These are phyloP conservation scores for Acanthochlamys bracteata DNA, from an alignment of 106 monocot genomes.

Conservation along the genomic window DNA sequence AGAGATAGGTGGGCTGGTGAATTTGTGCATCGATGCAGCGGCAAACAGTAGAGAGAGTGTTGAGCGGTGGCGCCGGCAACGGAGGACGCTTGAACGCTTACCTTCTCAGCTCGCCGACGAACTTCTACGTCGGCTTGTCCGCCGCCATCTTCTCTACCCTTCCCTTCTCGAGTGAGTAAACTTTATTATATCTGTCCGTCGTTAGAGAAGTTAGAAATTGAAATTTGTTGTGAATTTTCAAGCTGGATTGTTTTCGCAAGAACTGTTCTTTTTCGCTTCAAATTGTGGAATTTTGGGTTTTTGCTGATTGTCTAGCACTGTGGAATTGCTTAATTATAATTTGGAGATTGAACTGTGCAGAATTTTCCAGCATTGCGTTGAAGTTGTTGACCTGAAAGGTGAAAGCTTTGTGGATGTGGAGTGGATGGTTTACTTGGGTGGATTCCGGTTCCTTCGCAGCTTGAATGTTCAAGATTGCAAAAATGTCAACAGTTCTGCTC, in stretches of 20 bases:
- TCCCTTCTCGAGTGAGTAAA: conserved; percentile 65
- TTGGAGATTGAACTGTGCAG: conserved; percentile 17
- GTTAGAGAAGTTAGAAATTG: not conserved
- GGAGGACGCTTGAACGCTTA: conserved; percentile 76
- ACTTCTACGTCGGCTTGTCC: conserved; percentile 60
- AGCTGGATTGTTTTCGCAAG: too few relatives aligned
- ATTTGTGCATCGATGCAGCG: conserved; percentile 63
- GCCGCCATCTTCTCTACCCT: conserved; percentile 66
- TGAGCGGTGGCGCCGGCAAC: conserved; percentile 82
- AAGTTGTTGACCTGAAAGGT: conserved; percentile 53
- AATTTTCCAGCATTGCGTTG: conserved; percentile 60
- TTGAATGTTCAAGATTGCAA: conserved; percentile 59
- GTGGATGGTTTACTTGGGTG: conserved; percentile 91
- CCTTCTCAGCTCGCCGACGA: conserved; percentile 66
- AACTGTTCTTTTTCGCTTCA: not conserved
- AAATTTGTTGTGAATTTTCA: not conserved
- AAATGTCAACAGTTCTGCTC: conserved; percentile 40
- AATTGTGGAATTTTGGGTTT: too few relatives aligned
- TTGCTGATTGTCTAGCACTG: too few relatives aligned
- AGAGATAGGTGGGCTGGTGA: conserved; percentile 21
- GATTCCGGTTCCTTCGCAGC: conserved; percentile 37
- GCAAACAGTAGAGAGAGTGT: conserved; percentile 34
- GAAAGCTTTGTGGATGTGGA: conserved; percentile 63
- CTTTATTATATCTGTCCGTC: not conserved
- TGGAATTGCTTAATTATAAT: not conserved